Percentiles rank a stretch among this genome's conserved stretches.
Evolutionary conservation across 2,329 filamentous ascomycete species (phyloP).

Genomic region (Paramyrothecium roridum): DNA sequence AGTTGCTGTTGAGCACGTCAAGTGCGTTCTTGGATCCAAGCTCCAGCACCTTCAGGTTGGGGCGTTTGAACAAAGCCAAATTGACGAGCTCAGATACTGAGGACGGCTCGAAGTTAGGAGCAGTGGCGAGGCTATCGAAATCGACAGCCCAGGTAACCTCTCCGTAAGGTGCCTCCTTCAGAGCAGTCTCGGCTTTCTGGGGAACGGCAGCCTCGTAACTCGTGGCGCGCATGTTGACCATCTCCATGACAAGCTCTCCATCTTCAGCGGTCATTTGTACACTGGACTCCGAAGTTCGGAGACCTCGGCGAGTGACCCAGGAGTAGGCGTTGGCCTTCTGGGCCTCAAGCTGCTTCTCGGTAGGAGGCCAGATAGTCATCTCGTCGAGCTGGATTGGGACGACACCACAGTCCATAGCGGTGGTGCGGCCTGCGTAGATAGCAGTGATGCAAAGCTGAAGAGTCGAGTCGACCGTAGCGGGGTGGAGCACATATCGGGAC

Average conservation of each 20-base stretch:
- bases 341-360: constrained; percentile 5
- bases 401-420: constrained; percentile 23
- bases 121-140: constrained; percentile 12
- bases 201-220: constrained; percentile 26
- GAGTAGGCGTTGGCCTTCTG: constrained; percentile 14
- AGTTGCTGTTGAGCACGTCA: constrained; percentile 1
- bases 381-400: constrained; percentile 25
- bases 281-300: constrained; percentile 14
- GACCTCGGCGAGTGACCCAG: constrained; percentile 14
- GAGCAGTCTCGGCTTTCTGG: constrained; percentile 10
- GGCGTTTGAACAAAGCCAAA: constrained; percentile 23
- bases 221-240: constrained; percentile 17
- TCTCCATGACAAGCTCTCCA: constrained; percentile 19
- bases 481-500: constrained; percentile 35
- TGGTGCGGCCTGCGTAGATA: constrained; percentile 21
- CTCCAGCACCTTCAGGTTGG: constrained; percentile 14
- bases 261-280: constrained; percentile 17
- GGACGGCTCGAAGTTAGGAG: constrained; percentile 1
- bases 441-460: constrained; percentile 29
- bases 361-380: constrained; percentile 16
- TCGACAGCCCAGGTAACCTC: constrained; percentile 22
- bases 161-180: constrained; percentile 16
- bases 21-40: constrained; percentile 9
- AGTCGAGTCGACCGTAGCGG: constrained; percentile 31
- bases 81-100: constrained; percentile 8